Conservation (phyloP, 1,284 basidiomycete genomes). For the Vanrija pseudolonga region DNA sequence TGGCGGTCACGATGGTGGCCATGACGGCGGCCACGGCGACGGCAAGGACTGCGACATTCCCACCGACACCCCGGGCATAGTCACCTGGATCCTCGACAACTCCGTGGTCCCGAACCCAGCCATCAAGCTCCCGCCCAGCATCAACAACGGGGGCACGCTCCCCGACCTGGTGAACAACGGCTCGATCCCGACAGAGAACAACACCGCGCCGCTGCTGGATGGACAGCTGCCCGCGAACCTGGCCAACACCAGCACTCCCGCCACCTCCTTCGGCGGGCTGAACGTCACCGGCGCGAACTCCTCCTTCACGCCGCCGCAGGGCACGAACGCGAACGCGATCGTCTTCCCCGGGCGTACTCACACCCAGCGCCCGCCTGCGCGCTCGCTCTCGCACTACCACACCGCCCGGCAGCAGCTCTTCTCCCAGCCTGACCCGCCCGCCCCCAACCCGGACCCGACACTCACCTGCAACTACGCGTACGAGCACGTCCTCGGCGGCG, state of each 20-base stretch:
- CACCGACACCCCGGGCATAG: background rate
- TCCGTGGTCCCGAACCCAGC: background rate
- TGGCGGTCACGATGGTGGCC: background rate
- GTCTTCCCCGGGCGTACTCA: background rate
- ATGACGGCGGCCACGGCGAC: background rate
- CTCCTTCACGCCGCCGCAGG: constrained; percentile 5
- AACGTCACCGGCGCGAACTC: background rate
- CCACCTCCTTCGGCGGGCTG: constrained; percentile 4
- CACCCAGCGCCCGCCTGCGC: background rate
- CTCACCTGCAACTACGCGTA: constrained; percentile 12
- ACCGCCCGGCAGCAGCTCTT: background rate
- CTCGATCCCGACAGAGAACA: constrained; percentile 6
- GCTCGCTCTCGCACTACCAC: background rate
- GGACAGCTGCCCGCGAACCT: constrained; percentile 2
- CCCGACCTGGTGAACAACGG: constrained; percentile 1
- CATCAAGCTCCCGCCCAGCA: background rate
- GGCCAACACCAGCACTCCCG: background rate
- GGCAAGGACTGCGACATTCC: background rate
- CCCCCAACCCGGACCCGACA: background rate
- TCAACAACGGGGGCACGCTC: constrained; percentile 1
- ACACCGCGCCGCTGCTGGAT: background rate
- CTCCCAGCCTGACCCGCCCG: background rate
- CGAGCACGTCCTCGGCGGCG: constrained; percentile 19
- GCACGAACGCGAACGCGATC: constrained; percentile 10
- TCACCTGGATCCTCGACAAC: constrained; percentile 1